phyloP scores from a whole-genome alignment of 257 asterid species.

The Penstemon newberryi region DNA sequence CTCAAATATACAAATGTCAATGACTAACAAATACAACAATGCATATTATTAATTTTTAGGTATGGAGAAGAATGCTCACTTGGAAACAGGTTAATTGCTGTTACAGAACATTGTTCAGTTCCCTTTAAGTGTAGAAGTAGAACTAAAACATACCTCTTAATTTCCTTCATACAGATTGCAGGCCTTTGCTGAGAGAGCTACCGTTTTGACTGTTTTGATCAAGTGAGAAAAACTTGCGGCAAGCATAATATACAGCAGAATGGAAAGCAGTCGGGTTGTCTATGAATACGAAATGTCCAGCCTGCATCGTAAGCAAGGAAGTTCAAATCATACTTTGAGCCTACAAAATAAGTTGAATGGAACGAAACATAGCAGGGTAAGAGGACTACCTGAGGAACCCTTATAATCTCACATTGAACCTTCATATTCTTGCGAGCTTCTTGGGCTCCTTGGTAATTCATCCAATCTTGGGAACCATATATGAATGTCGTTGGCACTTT shows the following conservation, averaged over 20 bases:
- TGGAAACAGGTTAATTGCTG: not conserved
- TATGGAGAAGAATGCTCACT: slow-evolving; percentile 5
- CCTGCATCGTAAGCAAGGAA: slow-evolving; percentile 38
- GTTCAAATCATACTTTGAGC: not conserved
- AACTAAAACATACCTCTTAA: not conserved
- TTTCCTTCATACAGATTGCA: slow-evolving; percentile 39
- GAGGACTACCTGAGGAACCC: slow-evolving; percentile 67
- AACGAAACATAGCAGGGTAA: slow-evolving; percentile 7
- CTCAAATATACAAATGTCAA: not conserved
- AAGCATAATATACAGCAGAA: slow-evolving; percentile 57
- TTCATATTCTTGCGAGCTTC: slow-evolving; percentile 68
- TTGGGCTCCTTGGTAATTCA: slow-evolving; percentile 69
- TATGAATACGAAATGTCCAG: slow-evolving; percentile 73
- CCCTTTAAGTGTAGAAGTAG: not conserved
- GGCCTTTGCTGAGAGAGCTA: slow-evolving; percentile 50
- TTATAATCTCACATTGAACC: slow-evolving; percentile 71
- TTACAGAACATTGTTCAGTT: not conserved
- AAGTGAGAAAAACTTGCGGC: slow-evolving; percentile 52
- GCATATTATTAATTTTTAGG: not conserved
- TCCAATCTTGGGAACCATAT: slow-evolving; percentile 73
- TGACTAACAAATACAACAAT: slow-evolving; percentile 7
- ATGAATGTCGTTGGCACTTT: slow-evolving; percentile 76
- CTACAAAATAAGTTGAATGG: not conserved
- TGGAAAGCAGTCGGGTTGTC: slow-evolving; percentile 64
- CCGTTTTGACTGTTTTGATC: slow-evolving; percentile 26